Base-by-base conservation (phyloP, 352 stramenopile species). In the Phytophthora vignae region DNA sequence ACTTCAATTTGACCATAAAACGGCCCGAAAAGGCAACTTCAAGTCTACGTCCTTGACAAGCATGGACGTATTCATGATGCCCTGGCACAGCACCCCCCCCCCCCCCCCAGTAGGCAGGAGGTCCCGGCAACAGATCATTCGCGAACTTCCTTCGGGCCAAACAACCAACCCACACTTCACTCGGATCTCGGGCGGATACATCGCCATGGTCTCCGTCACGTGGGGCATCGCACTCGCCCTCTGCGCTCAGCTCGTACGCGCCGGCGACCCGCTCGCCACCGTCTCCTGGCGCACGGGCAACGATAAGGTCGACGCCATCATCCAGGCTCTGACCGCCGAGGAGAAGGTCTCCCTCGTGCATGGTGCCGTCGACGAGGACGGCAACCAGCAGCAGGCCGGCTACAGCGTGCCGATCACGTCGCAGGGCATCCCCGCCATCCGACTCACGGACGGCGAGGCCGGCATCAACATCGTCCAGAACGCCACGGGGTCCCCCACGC, bases 381-480 rank as follows among this genome's bases (percentile, higher is more conserved):
- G 71, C 57, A 64, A 78, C 53, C 71, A 78, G 46, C 71, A 78
- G 29, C 71, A 78, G 42, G 71, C 71, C 15, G 71, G 71, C 57
- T 78, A 75, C 62, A 75, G 56, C 61, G 67, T 69, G 17, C 27
- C 60, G 19, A 61, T 76, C 62, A 46, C 66, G 52, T 69, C 67
- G 46, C 57, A 76, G 21, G 63, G 63, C 57, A 76, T 78, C 61
- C 72, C 72, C 1, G 62, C 53, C 3, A 60, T 73, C 19, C 72
- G 72, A 17, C 67, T 78, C 27, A 60, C 72, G 8, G 72, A 78
- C 31, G 72, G 72, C 17, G 72, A 78, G 55, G 72, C 67, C 5
- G 72, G 72, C 5, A 69, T 78, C 61, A 78, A 78, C 54, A 78
- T 76, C 29, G 72, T 78, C 3, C 44, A 78, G 62, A 78, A 76